Evolutionary conservation across 2,329 filamentous ascomycete species (phyloP).

Genomic region (Helminthosporium solani): DNA sequence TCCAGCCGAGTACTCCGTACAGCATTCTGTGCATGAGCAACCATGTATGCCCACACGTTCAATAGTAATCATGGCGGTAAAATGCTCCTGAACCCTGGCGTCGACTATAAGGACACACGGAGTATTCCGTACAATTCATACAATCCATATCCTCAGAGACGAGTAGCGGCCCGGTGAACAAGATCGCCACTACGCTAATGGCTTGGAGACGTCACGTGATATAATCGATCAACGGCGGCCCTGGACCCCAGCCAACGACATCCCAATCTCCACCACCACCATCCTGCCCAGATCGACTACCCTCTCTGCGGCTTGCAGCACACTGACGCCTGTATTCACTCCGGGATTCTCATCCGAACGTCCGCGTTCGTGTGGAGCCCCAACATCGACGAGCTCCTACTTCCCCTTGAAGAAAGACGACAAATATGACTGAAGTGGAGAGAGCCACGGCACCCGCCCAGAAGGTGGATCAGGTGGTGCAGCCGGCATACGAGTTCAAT

Average conservation of each 20-base stretch:
- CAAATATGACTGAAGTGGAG: slow-evolving; percentile 35
- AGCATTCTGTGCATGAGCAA: too few relatives aligned
- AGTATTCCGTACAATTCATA: too few relatives aligned
- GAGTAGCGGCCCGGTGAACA: neutral
- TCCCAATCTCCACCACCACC: neutral
- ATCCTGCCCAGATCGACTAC: neutral
- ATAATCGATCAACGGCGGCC: neutral
- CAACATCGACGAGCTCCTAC: neutral
- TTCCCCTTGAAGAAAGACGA: neutral
- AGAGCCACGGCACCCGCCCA: slow-evolving; percentile 25
- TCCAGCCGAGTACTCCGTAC: too few relatives aligned
- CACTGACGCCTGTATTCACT: neutral
- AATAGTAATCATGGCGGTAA: slow-evolving; percentile 14
- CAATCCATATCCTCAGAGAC: neutral
- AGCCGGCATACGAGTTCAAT: slow-evolving; percentile 65
- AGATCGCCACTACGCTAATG: neutral
- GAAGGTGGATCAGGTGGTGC: slow-evolving; percentile 18
- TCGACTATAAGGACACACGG: too few relatives aligned
- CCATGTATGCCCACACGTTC: too few relatives aligned
- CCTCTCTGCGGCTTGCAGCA: neutral
- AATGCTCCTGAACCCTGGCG: slow-evolving; percentile 7
- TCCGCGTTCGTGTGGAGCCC: neutral
- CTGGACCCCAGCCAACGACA: neutral
- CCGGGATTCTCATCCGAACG: neutral
- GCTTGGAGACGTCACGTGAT: neutral